These are phyloP conservation scores for Acanthamoeba triangularis DNA, from an alignment of 208 protist genomes.

Conservation along the genomic window DNA sequence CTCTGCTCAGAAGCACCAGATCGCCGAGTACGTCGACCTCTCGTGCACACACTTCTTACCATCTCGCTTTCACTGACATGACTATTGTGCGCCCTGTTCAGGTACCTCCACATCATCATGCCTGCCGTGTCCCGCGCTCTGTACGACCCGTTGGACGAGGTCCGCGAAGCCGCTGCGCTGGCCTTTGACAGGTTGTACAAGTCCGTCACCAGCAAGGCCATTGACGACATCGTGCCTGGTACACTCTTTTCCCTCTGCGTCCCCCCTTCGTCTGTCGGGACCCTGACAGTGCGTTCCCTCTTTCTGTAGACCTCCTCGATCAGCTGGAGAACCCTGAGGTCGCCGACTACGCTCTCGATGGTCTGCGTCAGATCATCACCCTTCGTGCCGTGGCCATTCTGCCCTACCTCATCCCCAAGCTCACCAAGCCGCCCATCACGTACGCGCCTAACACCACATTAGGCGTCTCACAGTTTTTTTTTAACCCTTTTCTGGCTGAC, in stretches of 20 bases:
- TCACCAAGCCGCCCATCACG: conserved; percentile 88
- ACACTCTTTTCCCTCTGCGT: neutral
- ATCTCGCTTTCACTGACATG: neutral
- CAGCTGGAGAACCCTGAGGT: conserved; percentile 42
- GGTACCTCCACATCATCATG: conserved; percentile 82
- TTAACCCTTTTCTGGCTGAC: neutral
- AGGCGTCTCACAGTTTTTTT: neutral
- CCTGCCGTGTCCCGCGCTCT: conserved; percentile 80
- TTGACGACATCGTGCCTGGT: conserved; percentile 91
- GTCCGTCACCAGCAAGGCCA: conserved; percentile 83
- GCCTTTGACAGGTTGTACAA: conserved; percentile 90
- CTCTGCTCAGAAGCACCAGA: conserved; percentile 78
- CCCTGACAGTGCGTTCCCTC: neutral
- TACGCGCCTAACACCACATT: neutral
- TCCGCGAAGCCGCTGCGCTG: conserved; percentile 90
- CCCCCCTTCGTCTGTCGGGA: neutral
- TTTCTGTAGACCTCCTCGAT: neutral
- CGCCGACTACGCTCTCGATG: conserved; percentile 84
- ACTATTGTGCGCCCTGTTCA: neutral
- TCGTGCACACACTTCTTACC: neutral
- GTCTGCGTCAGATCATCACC: conserved; percentile 89
- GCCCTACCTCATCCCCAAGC: conserved; percentile 90
- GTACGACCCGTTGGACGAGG: conserved; percentile 78
- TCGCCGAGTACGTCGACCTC: conserved; percentile 57
- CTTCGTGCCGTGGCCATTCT: conserved; percentile 87